Conservation (phyloP, 345 rosid genomes). For the Microcos paniculata region DNA sequence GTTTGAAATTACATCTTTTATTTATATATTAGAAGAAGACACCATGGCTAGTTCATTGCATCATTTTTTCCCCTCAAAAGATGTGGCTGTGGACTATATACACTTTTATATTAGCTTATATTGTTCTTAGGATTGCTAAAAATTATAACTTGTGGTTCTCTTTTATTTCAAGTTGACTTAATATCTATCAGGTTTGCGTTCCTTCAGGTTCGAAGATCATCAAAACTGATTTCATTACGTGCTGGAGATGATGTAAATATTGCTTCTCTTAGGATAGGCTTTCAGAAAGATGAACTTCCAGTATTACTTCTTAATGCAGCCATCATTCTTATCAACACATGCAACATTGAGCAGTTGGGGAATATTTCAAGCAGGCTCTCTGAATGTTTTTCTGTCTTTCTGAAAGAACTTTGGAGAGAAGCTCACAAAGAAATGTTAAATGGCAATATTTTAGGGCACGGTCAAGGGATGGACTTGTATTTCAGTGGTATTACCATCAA, state of each 20-base stretch:
- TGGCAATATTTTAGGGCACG: slow-evolving; percentile 15
- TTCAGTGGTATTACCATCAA: slow-evolving; percentile 31
- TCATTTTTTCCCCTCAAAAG: background rate
- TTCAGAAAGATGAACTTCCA: slow-evolving; percentile 28
- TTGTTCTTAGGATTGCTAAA: background rate
- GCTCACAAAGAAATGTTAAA: slow-evolving; percentile 34
- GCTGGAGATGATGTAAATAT: slow-evolving; percentile 16
- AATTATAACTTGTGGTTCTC: background rate
- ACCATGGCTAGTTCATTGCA: background rate
- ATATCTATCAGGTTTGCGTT: slow-evolving; percentile 34
- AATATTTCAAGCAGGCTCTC: slow-evolving; percentile 35
- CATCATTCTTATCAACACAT: slow-evolving; percentile 43
- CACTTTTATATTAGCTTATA: background rate
- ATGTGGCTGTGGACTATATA: background rate
- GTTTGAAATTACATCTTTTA: background rate
- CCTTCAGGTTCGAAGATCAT: slow-evolving; percentile 41
- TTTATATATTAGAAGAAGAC: background rate
- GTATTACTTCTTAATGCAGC: slow-evolving; percentile 37
- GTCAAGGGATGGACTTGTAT: slow-evolving; percentile 14
- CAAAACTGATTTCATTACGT: slow-evolving; percentile 22
- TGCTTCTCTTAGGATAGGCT: slow-evolving; percentile 23
- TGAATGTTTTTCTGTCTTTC: slow-evolving; percentile 25
- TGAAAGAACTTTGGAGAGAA: slow-evolving; percentile 40
- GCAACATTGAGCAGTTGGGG: slow-evolving; percentile 32
- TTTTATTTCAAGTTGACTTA: slow-evolving; percentile 19